Percentiles rank a stretch among this genome's conserved stretches.
Evolutionary conservation across 83 land plant genomes (phyloP).

Genomic region (Diphasiastrum complanatum): DNA sequence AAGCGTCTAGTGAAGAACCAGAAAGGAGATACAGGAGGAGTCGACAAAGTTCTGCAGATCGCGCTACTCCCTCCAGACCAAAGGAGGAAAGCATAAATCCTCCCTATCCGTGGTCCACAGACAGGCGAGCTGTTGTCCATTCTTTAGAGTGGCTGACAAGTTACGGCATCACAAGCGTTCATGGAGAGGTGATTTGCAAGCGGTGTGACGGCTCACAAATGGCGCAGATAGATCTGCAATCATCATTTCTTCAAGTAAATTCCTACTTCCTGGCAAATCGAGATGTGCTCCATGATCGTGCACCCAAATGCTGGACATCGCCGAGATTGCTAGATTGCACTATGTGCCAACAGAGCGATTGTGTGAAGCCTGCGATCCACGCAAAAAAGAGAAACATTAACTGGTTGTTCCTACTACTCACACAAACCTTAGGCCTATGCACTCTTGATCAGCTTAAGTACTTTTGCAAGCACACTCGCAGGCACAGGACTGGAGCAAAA

Average conservation of each 20-base stretch:
- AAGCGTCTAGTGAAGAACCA: not conserved
- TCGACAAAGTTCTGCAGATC: not conserved
- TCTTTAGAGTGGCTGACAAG: slow-evolving; percentile 35
- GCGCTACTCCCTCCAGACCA: slow-evolving; percentile 10
- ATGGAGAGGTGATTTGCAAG: slow-evolving; percentile 68
- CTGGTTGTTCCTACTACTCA: slow-evolving; percentile 79
- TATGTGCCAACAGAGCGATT: slow-evolving; percentile 46
- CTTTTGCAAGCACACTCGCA: slow-evolving; percentile 74
- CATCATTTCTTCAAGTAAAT: slow-evolving; percentile 31
- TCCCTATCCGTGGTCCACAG: slow-evolving; percentile 66
- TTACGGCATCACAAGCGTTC: slow-evolving; percentile 30
- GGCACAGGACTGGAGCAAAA: slow-evolving; percentile 79
- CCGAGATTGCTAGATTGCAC: slow-evolving; percentile 51
- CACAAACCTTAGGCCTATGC: slow-evolving; percentile 63
- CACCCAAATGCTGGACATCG: slow-evolving; percentile 53
- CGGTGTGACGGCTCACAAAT: slow-evolving; percentile 44
- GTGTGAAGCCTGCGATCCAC: slow-evolving; percentile 54
- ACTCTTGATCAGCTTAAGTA: slow-evolving; percentile 77
- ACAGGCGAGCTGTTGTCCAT: slow-evolving; percentile 43
- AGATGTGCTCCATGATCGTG: slow-evolving; percentile 51
- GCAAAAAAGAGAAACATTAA: slow-evolving; percentile 59
- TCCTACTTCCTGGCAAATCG: slow-evolving; percentile 30
- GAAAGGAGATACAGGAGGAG: not conserved
- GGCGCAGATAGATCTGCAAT: slow-evolving; percentile 31
- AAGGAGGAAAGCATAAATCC: slow-evolving; percentile 40